These are phyloP conservation scores for Casuarina equisetifolia DNA, from an alignment of 306 rosid genomes.

Conservation along the genomic window DNA sequence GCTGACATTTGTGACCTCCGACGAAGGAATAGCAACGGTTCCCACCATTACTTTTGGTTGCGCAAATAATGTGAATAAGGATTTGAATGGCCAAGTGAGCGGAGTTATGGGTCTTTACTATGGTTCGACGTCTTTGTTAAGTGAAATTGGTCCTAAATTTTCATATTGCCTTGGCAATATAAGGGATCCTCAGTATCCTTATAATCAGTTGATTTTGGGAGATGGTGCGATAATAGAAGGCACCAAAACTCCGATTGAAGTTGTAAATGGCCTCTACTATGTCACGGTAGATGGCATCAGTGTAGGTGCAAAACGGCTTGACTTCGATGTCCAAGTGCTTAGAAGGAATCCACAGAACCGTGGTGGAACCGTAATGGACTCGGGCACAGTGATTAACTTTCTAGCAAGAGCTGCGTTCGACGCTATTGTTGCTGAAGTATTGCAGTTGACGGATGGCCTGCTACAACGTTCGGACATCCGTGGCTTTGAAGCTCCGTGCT, in stretches of 20 bases:
- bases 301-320: conserved; percentile 36
- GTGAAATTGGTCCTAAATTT: conserved; percentile 34
- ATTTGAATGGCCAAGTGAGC: conserved; percentile 14
- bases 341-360: conserved; percentile 23
- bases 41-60: conserved; percentile 29
- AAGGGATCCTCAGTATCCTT: conserved; percentile 28
- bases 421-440: conserved; percentile 25
- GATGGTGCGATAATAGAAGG: conserved; percentile 51
- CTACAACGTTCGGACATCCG: background rate
- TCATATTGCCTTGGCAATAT: conserved; percentile 50
- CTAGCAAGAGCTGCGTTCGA: conserved; percentile 25
- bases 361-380: conserved; percentile 48
- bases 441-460: background rate
- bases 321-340: conserved; percentile 24
- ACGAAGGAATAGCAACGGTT: conserved; percentile 30
- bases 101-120: conserved; percentile 44
- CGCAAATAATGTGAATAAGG: conserved; percentile 1
- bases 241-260: conserved; percentile 25
- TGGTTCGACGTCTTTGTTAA: conserved; percentile 20
- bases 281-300: conserved; percentile 47
- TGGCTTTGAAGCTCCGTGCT: conserved; percentile 28
- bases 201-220: conserved; percentile 46
- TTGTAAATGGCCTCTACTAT: conserved; percentile 18
- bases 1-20: conserved; percentile 33
- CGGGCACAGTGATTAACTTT: conserved; percentile 26